phyloP scores from a whole-genome alignment of 2,329 filamentous ascomycete genomes.

The Paecilomyces sp. region DNA sequence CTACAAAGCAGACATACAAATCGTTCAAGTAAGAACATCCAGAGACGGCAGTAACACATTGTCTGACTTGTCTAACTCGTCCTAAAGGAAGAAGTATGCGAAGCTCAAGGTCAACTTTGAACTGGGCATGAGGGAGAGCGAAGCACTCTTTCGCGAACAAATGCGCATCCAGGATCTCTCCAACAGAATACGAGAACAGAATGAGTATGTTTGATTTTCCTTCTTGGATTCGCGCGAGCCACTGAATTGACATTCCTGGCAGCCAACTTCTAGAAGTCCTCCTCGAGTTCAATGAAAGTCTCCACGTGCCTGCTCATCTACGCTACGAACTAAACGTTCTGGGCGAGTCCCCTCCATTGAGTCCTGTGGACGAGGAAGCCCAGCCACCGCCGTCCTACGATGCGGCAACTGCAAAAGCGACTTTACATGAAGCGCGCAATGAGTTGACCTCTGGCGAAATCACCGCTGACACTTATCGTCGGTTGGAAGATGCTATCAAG shows the following conservation, averaged over 20 bases:
- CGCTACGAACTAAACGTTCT: slow-evolving; percentile 61
- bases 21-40: slow-evolving; percentile 53
- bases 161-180: slow-evolving; percentile 73
- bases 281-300: slow-evolving; percentile 78
- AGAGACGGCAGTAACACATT: not conserved
- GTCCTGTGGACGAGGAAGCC: slow-evolving; percentile 36
- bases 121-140: slow-evolving; percentile 67
- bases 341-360: slow-evolving; percentile 40
- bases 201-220: slow-evolving; percentile 60
- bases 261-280: slow-evolving; percentile 86
- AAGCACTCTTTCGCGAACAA: slow-evolving; percentile 63
- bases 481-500: slow-evolving; percentile 32
- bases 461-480: slow-evolving; percentile 25
- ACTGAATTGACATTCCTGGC: slow-evolving; percentile 8
- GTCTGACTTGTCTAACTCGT: slow-evolving; percentile 4
- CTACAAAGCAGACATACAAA: slow-evolving; percentile 52
- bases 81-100: slow-evolving; percentile 73
- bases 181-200: slow-evolving; percentile 79
- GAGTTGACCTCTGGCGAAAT: slow-evolving; percentile 31
- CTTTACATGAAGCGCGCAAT: slow-evolving; percentile 32
- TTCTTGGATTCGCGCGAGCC: slow-evolving; percentile 3
- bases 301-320: slow-evolving; percentile 67
- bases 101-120: slow-evolving; percentile 77
- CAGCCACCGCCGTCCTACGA: slow-evolving; percentile 26
- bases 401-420: slow-evolving; percentile 22